Evolutionary conservation across 2,329 filamentous ascomycete genomes (phyloP), one percentile per base, ranked within the genome.

Genomic region (Scortechinia acanthostroma): DNA sequence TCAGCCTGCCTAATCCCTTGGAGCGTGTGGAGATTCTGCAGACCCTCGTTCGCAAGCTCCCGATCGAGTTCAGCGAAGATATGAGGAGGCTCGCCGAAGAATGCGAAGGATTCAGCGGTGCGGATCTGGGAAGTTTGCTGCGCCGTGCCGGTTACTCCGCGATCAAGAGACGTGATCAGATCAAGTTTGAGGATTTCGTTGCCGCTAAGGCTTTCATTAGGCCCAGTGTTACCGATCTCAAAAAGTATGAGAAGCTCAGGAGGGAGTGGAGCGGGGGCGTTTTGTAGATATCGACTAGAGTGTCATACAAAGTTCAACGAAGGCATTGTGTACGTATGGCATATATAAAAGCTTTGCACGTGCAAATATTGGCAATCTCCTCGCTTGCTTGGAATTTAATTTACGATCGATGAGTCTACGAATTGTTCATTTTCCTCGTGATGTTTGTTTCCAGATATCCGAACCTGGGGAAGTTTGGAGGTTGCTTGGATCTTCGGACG

Each of bases 21-120:
- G 90, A 95, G 59, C 77, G 93, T 14, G 86, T 87, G 0, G 89
- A 94, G 46, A 98, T 98, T 49, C 70, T 98, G 19, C 74, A 74
- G 46, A 88, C 91, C 2, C 58, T 85, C 47, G 57, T 40, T 40
- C 67, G 50, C 6, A 56, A 55, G 19, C 45, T 56, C 5, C 43
- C 60, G 22, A 68, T 81, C 21, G 68, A 76, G 3, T 74, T 74
- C 45, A 60, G 69, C 10, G 68, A 76, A 0, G 65, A 70, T 1
- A 64, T 93, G 1, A 77, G 77, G 2, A 63, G 65, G 2, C 71
- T 95, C 3, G 91, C 88, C 0, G 70, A 76, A 22, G 81, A 85
- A 10, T 96, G 91, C 59, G 71, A 76, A 6, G 80, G 87, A 20
- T 97, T 91, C 61, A 91, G 86, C 48, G 80, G 80, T 48, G 80